Percentiles rank a stretch among this genome's conserved stretches.
Conservation (phyloP, 1,284 basidiomycete genomes). For the Ceratobasidium sp. region DNA sequence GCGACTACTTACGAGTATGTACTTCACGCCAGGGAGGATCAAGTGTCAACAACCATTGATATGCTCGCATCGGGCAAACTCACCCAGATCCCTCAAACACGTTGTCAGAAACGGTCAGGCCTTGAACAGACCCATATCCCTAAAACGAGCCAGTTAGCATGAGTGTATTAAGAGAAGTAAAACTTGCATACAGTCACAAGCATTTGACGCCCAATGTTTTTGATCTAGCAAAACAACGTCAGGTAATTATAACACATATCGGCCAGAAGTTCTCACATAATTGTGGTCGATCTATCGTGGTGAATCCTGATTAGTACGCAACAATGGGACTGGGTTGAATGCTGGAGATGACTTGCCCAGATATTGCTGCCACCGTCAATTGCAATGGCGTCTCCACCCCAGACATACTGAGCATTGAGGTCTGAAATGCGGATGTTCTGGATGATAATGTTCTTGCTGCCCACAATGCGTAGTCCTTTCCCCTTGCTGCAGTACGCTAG, state of each 20-base stretch:
- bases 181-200: constrained; percentile 26
- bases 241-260: not conserved
- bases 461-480: constrained; percentile 25
- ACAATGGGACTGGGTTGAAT: not conserved
- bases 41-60: not conserved
- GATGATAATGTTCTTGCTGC: constrained; percentile 35
- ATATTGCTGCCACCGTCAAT: constrained; percentile 47
- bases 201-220: constrained; percentile 38
- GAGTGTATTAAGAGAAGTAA: not conserved
- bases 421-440: constrained; percentile 49
- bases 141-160: not conserved
- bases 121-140: constrained; percentile 28
- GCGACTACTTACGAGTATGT: constrained; percentile 37
- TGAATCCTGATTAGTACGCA: not conserved
- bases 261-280: constrained; percentile 1
- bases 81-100: constrained; percentile 37
- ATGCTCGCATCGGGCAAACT: not conserved
- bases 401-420: constrained; percentile 49
- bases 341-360: constrained; percentile 47
- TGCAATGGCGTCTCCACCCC: constrained; percentile 51
- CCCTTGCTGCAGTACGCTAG: constrained; percentile 16
- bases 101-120: constrained; percentile 33
- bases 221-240: constrained; percentile 6
- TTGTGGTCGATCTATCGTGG: constrained; percentile 47
- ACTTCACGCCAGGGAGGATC: not conserved